phyloP scores from a whole-genome alignment of 371 early-diverging fungal genomes.

The Rhizopus microsporus region DNA sequence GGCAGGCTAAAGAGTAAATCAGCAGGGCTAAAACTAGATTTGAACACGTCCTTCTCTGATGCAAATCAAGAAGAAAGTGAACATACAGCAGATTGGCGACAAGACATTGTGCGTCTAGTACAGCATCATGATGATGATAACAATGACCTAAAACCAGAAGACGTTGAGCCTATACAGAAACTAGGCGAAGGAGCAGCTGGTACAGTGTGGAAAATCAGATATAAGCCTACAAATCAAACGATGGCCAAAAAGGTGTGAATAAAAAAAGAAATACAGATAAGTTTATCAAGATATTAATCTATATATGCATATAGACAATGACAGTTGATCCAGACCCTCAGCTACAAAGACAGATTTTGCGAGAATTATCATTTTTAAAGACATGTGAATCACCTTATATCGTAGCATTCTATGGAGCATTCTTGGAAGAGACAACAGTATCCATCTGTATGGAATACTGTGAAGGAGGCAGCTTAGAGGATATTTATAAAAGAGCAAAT shows the following conservation, averaged over 20 bases:
- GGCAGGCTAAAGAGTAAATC: slow-evolving; percentile 35
- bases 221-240: slow-evolving; percentile 72
- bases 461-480: slow-evolving; percentile 82
- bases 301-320: slow-evolving; percentile 48
- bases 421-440: slow-evolving; percentile 79
- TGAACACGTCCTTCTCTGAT: slow-evolving; percentile 29
- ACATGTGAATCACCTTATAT: slow-evolving; percentile 90
- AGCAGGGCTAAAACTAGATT: slow-evolving; percentile 31
- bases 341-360: slow-evolving; percentile 80
- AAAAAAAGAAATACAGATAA: not conserved
- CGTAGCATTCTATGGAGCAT: slow-evolving; percentile 93
- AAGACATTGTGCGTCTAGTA: slow-evolving; percentile 39
- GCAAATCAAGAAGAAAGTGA: slow-evolving; percentile 8
- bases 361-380: slow-evolving; percentile 86
- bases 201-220: slow-evolving; percentile 83
- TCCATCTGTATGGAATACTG: slow-evolving; percentile 95
- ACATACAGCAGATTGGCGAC: slow-evolving; percentile 32
- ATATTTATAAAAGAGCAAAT: slow-evolving; percentile 73
- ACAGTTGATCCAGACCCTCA: slow-evolving; percentile 68
- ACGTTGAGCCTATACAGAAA: slow-evolving; percentile 65
- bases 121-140: slow-evolving; percentile 26
- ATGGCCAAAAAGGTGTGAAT: slow-evolving; percentile 91
- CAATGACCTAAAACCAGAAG: slow-evolving; percentile 49
- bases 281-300: not conserved
- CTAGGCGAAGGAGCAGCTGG: slow-evolving; percentile 95